Evolutionary conservation across 2,329 filamentous ascomycete genomes (phyloP).

Genomic region (Trichoderma citrinoviride): DNA sequence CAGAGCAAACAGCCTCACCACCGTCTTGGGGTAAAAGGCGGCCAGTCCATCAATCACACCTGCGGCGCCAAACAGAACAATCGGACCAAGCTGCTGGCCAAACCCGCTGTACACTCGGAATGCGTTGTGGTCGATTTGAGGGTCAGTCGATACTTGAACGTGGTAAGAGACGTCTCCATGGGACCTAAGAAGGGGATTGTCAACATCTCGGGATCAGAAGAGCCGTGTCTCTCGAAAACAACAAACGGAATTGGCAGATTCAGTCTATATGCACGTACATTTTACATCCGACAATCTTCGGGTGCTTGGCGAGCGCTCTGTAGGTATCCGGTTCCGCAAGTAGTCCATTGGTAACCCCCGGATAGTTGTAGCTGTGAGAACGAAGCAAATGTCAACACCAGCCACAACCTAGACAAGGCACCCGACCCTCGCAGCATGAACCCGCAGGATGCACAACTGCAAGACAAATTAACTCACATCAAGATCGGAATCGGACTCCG

Average conservation of each 20-base stretch:
- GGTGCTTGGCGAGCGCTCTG: conserved; percentile 55
- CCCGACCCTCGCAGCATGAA: too few species aligned
- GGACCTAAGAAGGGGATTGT: conserved; percentile 35
- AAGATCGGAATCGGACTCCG: conserved; percentile 56
- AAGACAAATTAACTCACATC: conserved; percentile 43
- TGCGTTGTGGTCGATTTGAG: conserved; percentile 54
- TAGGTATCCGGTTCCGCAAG: conserved; percentile 58
- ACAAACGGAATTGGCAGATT: neutral
- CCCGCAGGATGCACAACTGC: too few species aligned
- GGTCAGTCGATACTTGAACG: conserved; percentile 58
- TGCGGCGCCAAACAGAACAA: conserved; percentile 55
- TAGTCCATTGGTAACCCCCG: conserved; percentile 65
- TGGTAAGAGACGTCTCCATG: conserved; percentile 66
- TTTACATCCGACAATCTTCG: conserved; percentile 68
- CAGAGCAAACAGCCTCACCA: conserved; percentile 47
- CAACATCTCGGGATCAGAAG: neutral
- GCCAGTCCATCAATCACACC: conserved; percentile 63
- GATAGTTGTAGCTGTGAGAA: conserved; percentile 57
- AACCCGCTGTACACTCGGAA: conserved; percentile 64
- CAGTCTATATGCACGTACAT: conserved; percentile 35
- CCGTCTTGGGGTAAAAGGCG: conserved; percentile 60
- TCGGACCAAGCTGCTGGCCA: conserved; percentile 62
- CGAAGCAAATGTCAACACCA: too few species aligned
- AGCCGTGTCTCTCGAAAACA: neutral
- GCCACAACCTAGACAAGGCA: too few species aligned